These are phyloP conservation scores for Micractinium sp. DNA, from an alignment of 139 green algal genomes.

Conservation along the genomic window DNA sequence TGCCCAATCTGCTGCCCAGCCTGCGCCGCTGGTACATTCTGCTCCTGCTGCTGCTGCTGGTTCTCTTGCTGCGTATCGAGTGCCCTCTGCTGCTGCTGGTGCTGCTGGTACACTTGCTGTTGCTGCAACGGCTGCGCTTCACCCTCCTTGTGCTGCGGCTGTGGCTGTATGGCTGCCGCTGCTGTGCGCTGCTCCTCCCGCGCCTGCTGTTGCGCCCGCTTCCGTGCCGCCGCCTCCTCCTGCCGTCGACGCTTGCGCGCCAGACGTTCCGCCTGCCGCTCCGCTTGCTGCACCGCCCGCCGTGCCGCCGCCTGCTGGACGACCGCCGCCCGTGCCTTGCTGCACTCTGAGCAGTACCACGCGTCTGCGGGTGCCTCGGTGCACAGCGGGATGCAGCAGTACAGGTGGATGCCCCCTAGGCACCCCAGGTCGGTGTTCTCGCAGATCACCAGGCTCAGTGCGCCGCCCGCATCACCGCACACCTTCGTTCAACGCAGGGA, in stretches of 20 bases:
- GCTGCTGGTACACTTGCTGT: neutral
- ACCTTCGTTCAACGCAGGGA: neutral
- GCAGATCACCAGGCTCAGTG: neutral
- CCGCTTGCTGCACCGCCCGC: neutral
- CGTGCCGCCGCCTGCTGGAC: neutral
- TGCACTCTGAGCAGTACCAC: constrained; percentile 28
- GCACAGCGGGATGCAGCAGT: constrained; percentile 8
- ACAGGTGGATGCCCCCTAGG: constrained; percentile 27
- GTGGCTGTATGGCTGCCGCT: neutral
- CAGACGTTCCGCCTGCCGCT: neutral
- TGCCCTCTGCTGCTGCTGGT: neutral
- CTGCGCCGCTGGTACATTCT: neutral
- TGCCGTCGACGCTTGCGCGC: neutral
- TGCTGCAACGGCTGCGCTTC: neutral
- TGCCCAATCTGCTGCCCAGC: neutral
- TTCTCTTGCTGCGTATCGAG: neutral
- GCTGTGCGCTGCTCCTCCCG: neutral
- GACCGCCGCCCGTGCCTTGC: neutral
- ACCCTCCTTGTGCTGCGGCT: neutral
- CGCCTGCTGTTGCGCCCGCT: neutral
- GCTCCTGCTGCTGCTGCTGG: constrained; percentile 6
- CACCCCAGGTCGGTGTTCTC: constrained; percentile 21
- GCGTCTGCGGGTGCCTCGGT: constrained; percentile 20
- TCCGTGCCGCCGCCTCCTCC: neutral
- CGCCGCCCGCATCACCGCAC: constrained; percentile 25